Evolutionary conservation across 805 yeast genomes (phyloP).

Genomic region (Pichia manshurica): DNA sequence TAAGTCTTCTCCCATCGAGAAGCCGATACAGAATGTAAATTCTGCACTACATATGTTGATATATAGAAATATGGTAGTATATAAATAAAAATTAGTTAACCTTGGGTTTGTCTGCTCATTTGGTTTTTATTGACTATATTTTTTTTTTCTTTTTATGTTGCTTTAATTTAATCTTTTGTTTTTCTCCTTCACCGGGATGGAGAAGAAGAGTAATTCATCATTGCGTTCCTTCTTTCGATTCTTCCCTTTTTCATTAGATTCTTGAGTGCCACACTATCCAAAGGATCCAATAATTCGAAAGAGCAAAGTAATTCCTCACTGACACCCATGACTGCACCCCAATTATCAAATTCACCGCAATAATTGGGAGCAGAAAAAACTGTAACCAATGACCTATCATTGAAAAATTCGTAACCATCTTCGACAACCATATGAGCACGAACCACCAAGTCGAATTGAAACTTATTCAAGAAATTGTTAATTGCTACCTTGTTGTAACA

Average conservation of each 20-base stretch:
- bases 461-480: constrained; percentile 66
- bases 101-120: neutral
- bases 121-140: neutral
- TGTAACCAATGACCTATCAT: constrained; percentile 64
- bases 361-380: constrained; percentile 73
- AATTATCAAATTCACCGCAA: constrained; percentile 82
- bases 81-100: neutral
- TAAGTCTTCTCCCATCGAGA: too few relatives aligned
- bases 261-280: constrained; percentile 87
- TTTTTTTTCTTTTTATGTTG: too few relatives aligned
- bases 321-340: constrained; percentile 99
- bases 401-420: constrained; percentile 73
- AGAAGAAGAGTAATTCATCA: constrained; percentile 22
- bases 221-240: constrained; percentile 70
- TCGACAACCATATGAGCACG: constrained; percentile 88
- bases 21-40: too few relatives aligned
- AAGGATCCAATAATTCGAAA: constrained; percentile 88
- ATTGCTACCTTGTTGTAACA: constrained; percentile 77
- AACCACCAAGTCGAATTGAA: constrained; percentile 75
- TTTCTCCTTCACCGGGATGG: constrained; percentile 19
- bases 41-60: too few relatives aligned
- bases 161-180: constrained; percentile 8
- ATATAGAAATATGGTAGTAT: too few relatives aligned
- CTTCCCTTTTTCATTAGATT: constrained; percentile 94
- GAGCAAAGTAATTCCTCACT: constrained; percentile 88